Evolutionary conservation across 2,329 filamentous ascomycete species (phyloP).

Genomic region (Amphichorda felina): DNA sequence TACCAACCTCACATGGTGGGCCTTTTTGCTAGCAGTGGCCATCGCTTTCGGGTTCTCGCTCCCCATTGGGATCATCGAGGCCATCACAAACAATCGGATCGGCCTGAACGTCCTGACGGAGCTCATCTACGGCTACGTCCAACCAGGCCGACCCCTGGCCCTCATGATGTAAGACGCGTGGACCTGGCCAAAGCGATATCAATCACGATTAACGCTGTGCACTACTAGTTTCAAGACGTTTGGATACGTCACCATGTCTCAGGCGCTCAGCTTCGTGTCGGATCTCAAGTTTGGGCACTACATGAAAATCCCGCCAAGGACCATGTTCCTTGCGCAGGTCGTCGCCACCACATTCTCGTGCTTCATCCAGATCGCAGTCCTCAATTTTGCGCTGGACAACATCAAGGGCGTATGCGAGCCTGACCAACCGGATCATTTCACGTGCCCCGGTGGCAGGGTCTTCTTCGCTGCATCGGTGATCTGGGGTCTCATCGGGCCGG

Average conservation of each 20-base stretch:
- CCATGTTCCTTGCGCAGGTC: constrained; percentile 55
- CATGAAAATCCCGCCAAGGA: constrained; percentile 58
- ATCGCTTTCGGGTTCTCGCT: constrained; percentile 54
- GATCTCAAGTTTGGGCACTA: constrained; percentile 64
- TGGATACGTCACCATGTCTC: constrained; percentile 52
- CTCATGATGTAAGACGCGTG: constrained; percentile 57
- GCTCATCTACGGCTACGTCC: constrained; percentile 65
- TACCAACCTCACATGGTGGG: constrained; percentile 63
- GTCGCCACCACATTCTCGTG: constrained; percentile 55
- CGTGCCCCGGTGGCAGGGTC: constrained; percentile 50
- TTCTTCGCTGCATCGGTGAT: constrained; percentile 58
- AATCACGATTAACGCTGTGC: too few species aligned
- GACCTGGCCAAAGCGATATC: too few species aligned
- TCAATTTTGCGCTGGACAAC: constrained; percentile 47
- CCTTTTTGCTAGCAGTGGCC: constrained; percentile 52
- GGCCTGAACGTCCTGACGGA: constrained; percentile 66
- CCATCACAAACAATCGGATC: constrained; percentile 58
- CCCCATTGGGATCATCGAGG: constrained; percentile 59
- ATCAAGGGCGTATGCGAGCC: constrained; percentile 54
- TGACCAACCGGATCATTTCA: constrained; percentile 45
- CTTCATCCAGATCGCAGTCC: constrained; percentile 52
- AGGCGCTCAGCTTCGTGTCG: constrained; percentile 50
- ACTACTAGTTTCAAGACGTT: constrained; percentile 45
- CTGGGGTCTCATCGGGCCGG: constrained; percentile 54
- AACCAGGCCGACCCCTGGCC: constrained; percentile 58